A percentile compares a stretch with the other conserved stretches of the same genome.
Conservation (phyloP, 2,329 filamentous ascomycete species). For the Claviceps maximensis region DNA sequence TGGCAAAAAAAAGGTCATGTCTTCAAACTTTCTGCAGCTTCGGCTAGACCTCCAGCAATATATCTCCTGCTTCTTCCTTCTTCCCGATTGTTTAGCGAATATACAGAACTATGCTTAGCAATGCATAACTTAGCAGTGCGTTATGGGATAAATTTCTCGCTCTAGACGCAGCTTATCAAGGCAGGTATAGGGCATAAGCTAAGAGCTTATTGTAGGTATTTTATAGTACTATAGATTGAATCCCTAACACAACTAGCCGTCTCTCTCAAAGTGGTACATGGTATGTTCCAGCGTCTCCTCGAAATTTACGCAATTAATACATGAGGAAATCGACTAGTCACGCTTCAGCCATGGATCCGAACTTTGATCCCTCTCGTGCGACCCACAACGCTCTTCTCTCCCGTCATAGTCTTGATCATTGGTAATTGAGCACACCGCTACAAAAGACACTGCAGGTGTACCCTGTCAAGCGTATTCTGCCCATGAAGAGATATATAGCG, state of each 20-base stretch:
- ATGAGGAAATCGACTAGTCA: background rate
- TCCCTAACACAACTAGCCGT: too few relatives aligned
- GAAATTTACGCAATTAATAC: background rate
- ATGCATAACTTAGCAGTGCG: background rate
- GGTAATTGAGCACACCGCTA: conserved; percentile 76
- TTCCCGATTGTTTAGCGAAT: background rate
- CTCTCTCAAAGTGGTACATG: too few relatives aligned
- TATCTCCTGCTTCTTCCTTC: background rate
- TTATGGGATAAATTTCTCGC: background rate
- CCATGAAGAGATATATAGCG: conserved; percentile 67
- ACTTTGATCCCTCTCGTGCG: background rate
- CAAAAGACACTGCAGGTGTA: conserved; percentile 64
- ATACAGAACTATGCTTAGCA: background rate
- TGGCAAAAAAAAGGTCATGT: too few relatives aligned
- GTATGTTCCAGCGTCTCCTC: background rate
- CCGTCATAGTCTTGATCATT: conserved; percentile 53
- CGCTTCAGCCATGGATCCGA: background rate
- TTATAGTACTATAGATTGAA: background rate
- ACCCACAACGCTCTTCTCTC: background rate
- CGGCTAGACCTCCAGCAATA: background rate
- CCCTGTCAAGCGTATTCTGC: conserved; percentile 59
- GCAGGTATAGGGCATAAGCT: background rate
- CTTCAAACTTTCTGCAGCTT: too few relatives aligned
- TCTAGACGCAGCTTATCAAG: background rate
- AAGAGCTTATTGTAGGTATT: background rate